These are phyloP conservation scores for Trichosporon faecale DNA, from an alignment of 1,284 basidiomycete species.

Conservation along the genomic window DNA sequence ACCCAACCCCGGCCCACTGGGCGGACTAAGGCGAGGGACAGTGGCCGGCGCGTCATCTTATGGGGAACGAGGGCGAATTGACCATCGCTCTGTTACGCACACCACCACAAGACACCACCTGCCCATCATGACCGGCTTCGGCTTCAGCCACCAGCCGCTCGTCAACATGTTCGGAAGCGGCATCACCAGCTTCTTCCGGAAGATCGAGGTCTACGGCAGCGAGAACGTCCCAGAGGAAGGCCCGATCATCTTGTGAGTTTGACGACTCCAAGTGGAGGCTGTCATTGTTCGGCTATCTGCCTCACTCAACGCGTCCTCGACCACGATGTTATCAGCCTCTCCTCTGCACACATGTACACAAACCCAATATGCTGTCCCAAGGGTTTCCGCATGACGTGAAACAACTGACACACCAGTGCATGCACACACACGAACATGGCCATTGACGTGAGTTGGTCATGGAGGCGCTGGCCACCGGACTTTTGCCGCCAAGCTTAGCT, in stretches of 20 bases:
- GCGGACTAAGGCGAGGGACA: not conserved
- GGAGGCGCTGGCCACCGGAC: not conserved
- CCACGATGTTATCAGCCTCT: not conserved
- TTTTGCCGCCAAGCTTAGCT: conserved; percentile 9
- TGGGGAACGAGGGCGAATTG: not conserved
- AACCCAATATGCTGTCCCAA: not conserved
- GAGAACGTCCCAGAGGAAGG: conserved; percentile 80
- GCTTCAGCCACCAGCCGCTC: conserved; percentile 62
- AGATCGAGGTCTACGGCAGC: conserved; percentile 74
- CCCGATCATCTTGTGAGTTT: conserved; percentile 78
- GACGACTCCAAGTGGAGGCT: not conserved
- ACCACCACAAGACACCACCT: not conserved
- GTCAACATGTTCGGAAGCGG: conserved; percentile 69
- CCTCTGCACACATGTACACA: not conserved
- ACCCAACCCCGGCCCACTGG: not conserved
- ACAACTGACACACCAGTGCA: conserved; percentile 56
- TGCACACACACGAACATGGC: conserved; percentile 92
- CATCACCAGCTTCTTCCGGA: conserved; percentile 77
- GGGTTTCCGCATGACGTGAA: conserved; percentile 17
- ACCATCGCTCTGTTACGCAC: not conserved
- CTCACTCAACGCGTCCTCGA: not conserved
- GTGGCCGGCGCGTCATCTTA: not conserved
- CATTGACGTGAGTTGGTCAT: conserved; percentile 68
- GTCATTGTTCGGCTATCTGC: not conserved
- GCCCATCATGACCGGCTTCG: conserved; percentile 51